Conservation (phyloP, 164 flowering plant genomes). For the Buxus sempervirens region DNA sequence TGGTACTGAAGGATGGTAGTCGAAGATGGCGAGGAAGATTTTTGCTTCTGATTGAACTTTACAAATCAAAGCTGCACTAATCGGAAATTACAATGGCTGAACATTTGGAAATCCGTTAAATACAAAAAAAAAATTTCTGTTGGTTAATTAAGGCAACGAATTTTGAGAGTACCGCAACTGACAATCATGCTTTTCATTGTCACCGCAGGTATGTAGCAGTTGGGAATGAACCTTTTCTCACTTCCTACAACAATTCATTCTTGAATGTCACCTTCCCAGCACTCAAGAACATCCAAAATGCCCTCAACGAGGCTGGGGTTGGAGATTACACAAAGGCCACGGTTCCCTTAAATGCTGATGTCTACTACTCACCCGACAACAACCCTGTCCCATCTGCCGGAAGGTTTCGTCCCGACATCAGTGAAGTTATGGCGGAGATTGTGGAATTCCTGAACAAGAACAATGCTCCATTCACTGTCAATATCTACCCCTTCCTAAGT, state of each 20-base stretch:
- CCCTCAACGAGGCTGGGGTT: constrained; percentile 21
- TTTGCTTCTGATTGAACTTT: too few species aligned
- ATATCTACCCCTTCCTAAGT: constrained; percentile 21
- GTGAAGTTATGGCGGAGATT: constrained; percentile 12
- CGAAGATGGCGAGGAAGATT: too few species aligned
- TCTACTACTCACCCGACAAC: constrained; percentile 14
- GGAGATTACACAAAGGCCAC: constrained; percentile 21
- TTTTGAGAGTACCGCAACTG: not conserved
- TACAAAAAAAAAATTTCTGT: too few species aligned
- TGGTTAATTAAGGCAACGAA: not conserved
- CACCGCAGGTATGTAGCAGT: constrained; percentile 10
- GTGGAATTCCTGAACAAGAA: constrained; percentile 12
- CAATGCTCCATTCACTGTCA: constrained; percentile 23
- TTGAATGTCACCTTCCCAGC: constrained; percentile 18
- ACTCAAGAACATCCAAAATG: constrained; percentile 25
- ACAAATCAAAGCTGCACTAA: too few species aligned
- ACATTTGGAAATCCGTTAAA: too few species aligned
- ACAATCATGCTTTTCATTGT: not conserved
- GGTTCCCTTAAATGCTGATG: constrained; percentile 26
- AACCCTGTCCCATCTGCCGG: constrained; percentile 25
- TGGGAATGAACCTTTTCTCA: constrained; percentile 24
- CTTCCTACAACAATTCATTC: constrained; percentile 17
- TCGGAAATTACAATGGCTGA: too few species aligned
- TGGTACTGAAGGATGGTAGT: too few species aligned
- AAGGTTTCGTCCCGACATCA: constrained; percentile 17